Percentiles rank a stretch among this genome's conserved stretches.
Conservation (phyloP, 1,284 basidiomycete species). For the Rhodotorula sp. region DNA sequence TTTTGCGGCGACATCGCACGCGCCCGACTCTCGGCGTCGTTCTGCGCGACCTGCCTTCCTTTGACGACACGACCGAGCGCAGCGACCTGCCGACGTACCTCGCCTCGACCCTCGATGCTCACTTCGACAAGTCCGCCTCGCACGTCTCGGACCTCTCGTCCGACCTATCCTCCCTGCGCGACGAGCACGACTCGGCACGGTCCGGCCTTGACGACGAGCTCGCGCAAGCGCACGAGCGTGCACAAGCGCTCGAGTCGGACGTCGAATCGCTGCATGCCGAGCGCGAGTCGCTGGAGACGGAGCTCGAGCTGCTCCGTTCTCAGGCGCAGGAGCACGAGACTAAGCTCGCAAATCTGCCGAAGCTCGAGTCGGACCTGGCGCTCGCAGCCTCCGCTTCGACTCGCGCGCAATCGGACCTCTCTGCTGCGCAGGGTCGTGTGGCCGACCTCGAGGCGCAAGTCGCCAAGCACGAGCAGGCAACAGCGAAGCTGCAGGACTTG, state of each 20-base stretch:
- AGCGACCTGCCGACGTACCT: constrained; percentile 26
- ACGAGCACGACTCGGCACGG: neutral
- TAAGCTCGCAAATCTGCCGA: neutral
- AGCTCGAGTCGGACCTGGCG: constrained; percentile 10
- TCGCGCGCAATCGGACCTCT: constrained; percentile 14
- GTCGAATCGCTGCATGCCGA: neutral
- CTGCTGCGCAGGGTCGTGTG: neutral
- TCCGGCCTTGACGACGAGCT: neutral
- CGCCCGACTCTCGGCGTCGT: constrained; percentile 17
- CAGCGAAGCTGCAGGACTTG: neutral
- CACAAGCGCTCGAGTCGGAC: neutral
- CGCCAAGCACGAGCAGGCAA: constrained; percentile 7
- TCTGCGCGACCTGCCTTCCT: constrained; percentile 16
- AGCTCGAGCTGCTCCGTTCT: neutral
- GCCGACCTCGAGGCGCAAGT: constrained; percentile 12
- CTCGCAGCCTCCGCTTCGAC: neutral
- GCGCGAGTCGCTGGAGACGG: constrained; percentile 2
- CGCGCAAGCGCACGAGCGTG: neutral
- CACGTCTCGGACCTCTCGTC: constrained; percentile 16
- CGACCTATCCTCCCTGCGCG: constrained; percentile 1
- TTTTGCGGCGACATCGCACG: constrained; percentile 33
- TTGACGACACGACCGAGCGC: constrained; percentile 28
- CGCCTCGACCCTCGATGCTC: constrained; percentile 28
- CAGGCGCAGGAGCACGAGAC: constrained; percentile 3
- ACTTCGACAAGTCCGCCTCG: constrained; percentile 21